Base-by-base conservation (phyloP, 352 stramenopile genomes). In the Aphanomyces euteiches region DNA sequence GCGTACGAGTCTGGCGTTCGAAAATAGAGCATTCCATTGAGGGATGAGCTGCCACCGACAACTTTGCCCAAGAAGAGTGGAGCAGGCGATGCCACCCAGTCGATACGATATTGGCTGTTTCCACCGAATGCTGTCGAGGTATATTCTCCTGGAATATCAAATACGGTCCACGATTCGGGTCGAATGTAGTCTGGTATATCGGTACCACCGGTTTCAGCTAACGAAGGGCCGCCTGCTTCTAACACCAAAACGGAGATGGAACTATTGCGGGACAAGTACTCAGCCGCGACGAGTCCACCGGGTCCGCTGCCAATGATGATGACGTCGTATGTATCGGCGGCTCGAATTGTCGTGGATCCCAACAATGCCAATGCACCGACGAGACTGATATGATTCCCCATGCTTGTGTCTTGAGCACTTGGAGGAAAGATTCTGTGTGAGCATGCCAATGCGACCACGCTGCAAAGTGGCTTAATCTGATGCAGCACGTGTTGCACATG, bases 21-120 rank as follows among this genome's bases (percentile, higher is more conserved):
- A 66, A 95, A 86, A 76, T 94, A 94, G 6, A 96, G 78, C 72
- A 89, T 87, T 38, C 75, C 86, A 68, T 97, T 96, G 74, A 95
- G 88, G 12, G 81, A 88, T 19, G 81, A 92, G 50, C 80, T 93
- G n/a, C 88, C 90, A 54, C 90, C 90, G 0, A 96, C 75, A 28
- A 90, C 78, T 73, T 95, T 93, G 37, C 86, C 88, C 13, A 89
- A 77, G 68, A 73, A 89, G 73, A 83, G 78, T 61, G 79, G 76
- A 4, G 10, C 34, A 12, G 66, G 47, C 58, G 75, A 81, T 15
- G 56, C 75, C 75, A 88, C 73, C 74, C 74, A 88, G 58, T 89
- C 78, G 13, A 84, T 74, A 17, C 28, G 45, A 17, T 87, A 78
- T 56, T 88, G 81, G 7, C 43, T n/a, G 43, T 43, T 74, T 0